These are phyloP conservation scores for Boletus tylopilopsis DNA, from an alignment of 768 basidiomycete species.

Conservation along the genomic window DNA sequence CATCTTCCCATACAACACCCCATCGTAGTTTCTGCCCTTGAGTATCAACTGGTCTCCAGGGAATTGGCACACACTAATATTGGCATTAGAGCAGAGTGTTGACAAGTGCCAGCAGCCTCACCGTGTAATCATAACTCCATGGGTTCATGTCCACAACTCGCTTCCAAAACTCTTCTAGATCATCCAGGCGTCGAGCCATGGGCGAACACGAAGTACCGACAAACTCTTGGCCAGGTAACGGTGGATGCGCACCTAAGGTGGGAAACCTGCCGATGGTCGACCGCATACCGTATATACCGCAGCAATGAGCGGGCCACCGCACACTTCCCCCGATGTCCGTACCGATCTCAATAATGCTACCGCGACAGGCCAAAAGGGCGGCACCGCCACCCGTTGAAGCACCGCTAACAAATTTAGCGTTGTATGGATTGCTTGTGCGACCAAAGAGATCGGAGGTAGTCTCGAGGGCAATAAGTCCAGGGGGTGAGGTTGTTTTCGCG, in stretches of 20 bases:
- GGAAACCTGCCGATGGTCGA: constrained; percentile 39
- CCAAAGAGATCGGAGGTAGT: constrained; percentile 44
- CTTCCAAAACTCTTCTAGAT: constrained; percentile 42
- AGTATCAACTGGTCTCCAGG: constrained; percentile 39
- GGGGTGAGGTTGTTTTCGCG: constrained; percentile 42
- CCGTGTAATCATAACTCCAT: constrained; percentile 43
- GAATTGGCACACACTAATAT: constrained; percentile 42
- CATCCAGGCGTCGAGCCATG: constrained; percentile 39
- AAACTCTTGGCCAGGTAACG: constrained; percentile 38
- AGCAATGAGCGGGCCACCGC: constrained; percentile 46
- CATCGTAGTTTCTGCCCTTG: constrained; percentile 34
- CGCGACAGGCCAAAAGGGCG: constrained; percentile 44
- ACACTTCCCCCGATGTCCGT: constrained; percentile 50
- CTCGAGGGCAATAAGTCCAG: constrained; percentile 39
- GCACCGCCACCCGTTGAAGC: constrained; percentile 52
- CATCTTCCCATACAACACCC: constrained; percentile 41
- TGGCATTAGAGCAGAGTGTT: background rate
- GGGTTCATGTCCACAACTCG: constrained; percentile 39
- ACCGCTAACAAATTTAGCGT: constrained; percentile 37
- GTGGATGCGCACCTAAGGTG: constrained; percentile 25
- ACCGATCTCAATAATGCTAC: constrained; percentile 42
- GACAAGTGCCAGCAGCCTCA: constrained; percentile 14
- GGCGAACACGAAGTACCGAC: constrained; percentile 37
- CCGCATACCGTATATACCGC: constrained; percentile 44
- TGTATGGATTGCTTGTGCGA: constrained; percentile 46